These are phyloP conservation scores for Chenopodium formosanum DNA, from an alignment of 148 eudicot species.

Conservation along the genomic window DNA sequence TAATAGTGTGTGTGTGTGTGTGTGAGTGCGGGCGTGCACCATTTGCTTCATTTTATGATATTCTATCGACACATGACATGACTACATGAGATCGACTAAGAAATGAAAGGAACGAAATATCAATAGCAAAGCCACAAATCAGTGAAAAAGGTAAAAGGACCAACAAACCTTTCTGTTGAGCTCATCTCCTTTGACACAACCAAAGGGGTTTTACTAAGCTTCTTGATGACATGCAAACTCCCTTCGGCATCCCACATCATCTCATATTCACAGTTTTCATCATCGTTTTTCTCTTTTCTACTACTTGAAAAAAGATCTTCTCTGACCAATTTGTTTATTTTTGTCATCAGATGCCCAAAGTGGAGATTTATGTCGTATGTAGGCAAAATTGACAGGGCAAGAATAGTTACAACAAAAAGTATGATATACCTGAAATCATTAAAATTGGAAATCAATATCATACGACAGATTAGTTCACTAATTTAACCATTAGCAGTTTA, in stretches of 20 bases:
- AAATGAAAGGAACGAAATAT: slow-evolving; percentile 1
- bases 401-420: slow-evolving; percentile 65
- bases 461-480: background rate
- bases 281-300: slow-evolving; percentile 79
- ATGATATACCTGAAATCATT: slow-evolving; percentile 61
- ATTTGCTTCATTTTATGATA: background rate
- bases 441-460: slow-evolving; percentile 26
- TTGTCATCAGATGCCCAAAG: slow-evolving; percentile 32
- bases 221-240: slow-evolving; percentile 82
- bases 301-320: slow-evolving; percentile 31
- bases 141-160: background rate
- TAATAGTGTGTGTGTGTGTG: background rate
- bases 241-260: slow-evolving; percentile 99
- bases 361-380: slow-evolving; percentile 45
- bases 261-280: slow-evolving; percentile 80
- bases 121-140: background rate
- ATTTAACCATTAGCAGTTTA: background rate
- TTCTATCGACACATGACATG: background rate
- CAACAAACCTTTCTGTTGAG: slow-evolving; percentile 56
- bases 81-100: background rate
- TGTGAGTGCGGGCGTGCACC: no score
- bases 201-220: slow-evolving; percentile 36
- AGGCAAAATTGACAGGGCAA: slow-evolving; percentile 64
- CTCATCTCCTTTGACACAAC: slow-evolving; percentile 43
- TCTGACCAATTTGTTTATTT: slow-evolving; percentile 31